Conservation (phyloP, 352 stramenopile genomes). For the Blastocystis sp. region DNA sequence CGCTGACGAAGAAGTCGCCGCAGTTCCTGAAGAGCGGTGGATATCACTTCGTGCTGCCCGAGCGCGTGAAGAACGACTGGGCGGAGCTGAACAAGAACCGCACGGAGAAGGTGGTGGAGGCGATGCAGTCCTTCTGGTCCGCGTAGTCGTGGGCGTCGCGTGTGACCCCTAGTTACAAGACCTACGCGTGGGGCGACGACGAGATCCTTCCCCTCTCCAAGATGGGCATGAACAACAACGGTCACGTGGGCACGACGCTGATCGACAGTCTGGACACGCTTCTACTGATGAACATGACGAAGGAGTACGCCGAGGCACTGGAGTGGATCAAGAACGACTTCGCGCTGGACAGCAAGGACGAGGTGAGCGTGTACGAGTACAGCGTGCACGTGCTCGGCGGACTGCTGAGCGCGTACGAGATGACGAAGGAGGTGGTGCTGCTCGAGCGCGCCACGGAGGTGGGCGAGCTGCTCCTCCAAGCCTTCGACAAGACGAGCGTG, state of each 20-base stretch:
- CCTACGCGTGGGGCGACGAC: slow-evolving; percentile 73
- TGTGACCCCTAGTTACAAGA: slow-evolving; percentile 36
- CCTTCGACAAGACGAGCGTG: slow-evolving; percentile 87
- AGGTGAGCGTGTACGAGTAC: slow-evolving; percentile 93
- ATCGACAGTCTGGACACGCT: slow-evolving; percentile 93
- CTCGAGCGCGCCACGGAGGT: slow-evolving; percentile 89
- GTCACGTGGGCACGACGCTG: slow-evolving; percentile 82
- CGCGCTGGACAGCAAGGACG: slow-evolving; percentile 79
- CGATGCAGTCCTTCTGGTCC: slow-evolving; percentile 43
- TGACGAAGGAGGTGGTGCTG: slow-evolving; percentile 79
- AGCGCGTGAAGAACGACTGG: neutral
- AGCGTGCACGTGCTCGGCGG: slow-evolving; percentile 93
- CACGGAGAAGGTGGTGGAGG: slow-evolving; percentile 12
- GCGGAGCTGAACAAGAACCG: neutral
- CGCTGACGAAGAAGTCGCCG: slow-evolving; percentile 31
- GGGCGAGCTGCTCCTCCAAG: slow-evolving; percentile 84
- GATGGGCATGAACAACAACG: slow-evolving; percentile 78
- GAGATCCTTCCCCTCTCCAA: slow-evolving; percentile 75
- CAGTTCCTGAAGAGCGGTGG: slow-evolving; percentile 36
- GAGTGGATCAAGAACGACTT: slow-evolving; percentile 83
- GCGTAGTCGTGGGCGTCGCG: neutral
- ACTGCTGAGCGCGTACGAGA: slow-evolving; percentile 90
- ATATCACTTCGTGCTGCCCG: slow-evolving; percentile 48
- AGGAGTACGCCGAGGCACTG: slow-evolving; percentile 86
- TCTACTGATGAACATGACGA: slow-evolving; percentile 88